Evolutionary conservation across 2,329 filamentous ascomycete genomes (phyloP), one percentile per base, ranked within the genome.

Genomic region (Ascochyta rabiei): DNA sequence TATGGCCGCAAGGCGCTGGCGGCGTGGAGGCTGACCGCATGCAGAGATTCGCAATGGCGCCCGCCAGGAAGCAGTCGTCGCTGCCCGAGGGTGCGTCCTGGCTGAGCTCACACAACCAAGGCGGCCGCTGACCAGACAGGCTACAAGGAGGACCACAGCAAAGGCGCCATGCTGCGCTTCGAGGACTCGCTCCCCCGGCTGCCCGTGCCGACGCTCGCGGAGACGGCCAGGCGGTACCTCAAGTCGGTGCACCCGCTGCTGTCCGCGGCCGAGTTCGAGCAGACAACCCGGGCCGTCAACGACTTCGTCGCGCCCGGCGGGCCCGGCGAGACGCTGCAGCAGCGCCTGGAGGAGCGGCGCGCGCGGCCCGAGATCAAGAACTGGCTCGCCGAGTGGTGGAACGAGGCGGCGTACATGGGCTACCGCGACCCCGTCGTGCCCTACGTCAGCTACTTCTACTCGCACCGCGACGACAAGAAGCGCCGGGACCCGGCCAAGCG

Each of bases 371-470:
- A 89, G 59, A 80, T 84, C 73, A 91, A 89, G 80, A 99, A 98
- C 79, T 99, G 95, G 95, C 83, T 99, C 53, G 87, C 89, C 66
- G 93, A 99, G 67, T 99, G 95, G 95, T 99, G 95, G 95, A 98
- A 99, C 76, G 86, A 96, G 48, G 86, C 87, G 4, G 95, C 95
- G 54, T 99, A 99, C 79, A 86, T 99, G 62, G 84, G 80, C 62
- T 98, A 98, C 81, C 89, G 93, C 63, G 95, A 98, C 75, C 95
- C 95, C 10, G 91, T 99, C 41, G 90, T 98, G 16, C 95, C 95
- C 58, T 99, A 98, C 74, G 95, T 99, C 71, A 96, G 91, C 77
- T 99, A 99, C 84, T 99, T 99, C 81, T 99, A 99, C 82, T 97
- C 93, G 50, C 93, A 98, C 81, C 87, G 91, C 64, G 95, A 99